A percentile compares a stretch with the other conserved stretches of the same genome.
phyloP scores from a whole-genome alignment of 208 protist species.

The Crithidia acanthocephali region DNA sequence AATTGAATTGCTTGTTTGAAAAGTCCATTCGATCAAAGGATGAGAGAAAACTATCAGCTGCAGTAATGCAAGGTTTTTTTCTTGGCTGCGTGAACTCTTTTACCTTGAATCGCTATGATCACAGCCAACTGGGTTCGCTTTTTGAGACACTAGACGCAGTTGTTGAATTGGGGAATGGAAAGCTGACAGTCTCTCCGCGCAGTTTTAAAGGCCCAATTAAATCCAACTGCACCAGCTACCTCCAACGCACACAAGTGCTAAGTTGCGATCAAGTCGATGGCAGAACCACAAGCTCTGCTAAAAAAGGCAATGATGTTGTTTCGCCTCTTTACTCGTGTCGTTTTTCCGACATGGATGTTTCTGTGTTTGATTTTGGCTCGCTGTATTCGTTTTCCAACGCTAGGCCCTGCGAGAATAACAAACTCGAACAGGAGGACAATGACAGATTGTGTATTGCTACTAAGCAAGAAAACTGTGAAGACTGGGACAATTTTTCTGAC shows the following conservation, averaged over 20 bases:
- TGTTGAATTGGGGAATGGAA: slow-evolving; percentile 12
- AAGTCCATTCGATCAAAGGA: neutral
- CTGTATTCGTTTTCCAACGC: neutral
- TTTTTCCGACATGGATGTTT: slow-evolving; percentile 3
- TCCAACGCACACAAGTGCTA: neutral
- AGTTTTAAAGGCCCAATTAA: slow-evolving; percentile 2
- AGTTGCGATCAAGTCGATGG: slow-evolving; percentile 21
- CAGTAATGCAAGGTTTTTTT: slow-evolving; percentile 13
- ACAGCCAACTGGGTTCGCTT: neutral
- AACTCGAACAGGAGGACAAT: neutral
- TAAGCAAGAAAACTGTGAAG: neutral
- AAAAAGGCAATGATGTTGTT: no score
- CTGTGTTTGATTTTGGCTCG: neutral
- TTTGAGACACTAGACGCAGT: slow-evolving; percentile 25
- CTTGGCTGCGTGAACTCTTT: slow-evolving; percentile 25
- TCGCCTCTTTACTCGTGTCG: neutral
- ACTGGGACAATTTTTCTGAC: neutral
- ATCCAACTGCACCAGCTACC: neutral
- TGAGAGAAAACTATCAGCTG: neutral
- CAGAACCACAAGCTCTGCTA: neutral
- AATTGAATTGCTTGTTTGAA: slow-evolving; percentile 10
- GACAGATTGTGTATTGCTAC: neutral
- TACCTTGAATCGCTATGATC: slow-evolving; percentile 25
- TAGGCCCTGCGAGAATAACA: neutral
- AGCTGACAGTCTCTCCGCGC: neutral